These are phyloP conservation scores for Cladorrhinum sp. DNA, from an alignment of 2,329 filamentous ascomycete species.

Conservation along the genomic window DNA sequence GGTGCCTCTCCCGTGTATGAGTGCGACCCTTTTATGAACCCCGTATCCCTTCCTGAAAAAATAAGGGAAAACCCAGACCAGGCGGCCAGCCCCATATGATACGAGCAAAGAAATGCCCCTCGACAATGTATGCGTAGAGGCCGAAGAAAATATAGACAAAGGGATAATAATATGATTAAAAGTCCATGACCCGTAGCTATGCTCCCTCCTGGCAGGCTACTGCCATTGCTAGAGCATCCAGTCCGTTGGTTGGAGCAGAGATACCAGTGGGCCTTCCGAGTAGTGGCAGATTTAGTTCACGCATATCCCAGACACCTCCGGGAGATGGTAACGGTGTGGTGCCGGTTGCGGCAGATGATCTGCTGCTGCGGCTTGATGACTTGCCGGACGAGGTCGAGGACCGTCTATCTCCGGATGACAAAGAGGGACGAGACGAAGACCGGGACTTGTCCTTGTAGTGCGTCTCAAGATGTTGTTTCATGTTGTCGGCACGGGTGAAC, in stretches of 20 bases:
- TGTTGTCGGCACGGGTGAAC: constrained; percentile 80
- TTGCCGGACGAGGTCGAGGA: constrained; percentile 26
- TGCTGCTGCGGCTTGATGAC: constrained; percentile 28
- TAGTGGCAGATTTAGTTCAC: constrained; percentile 43
- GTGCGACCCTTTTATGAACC: constrained; percentile 15
- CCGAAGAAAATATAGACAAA: constrained; percentile 5
- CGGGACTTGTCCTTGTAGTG: constrained; percentile 65
- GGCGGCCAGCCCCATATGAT: background rate
- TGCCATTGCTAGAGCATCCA: constrained; percentile 54
- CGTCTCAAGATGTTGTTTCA: constrained; percentile 80
- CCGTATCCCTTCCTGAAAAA: background rate
- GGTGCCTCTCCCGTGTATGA: constrained; percentile 15
- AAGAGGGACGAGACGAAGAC: constrained; percentile 33
- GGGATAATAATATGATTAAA: background rate
- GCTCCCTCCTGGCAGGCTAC: constrained; percentile 50
- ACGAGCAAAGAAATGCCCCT: background rate
- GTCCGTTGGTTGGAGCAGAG: constrained; percentile 49
- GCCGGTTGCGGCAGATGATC: constrained; percentile 9
- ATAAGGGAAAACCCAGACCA: background rate
- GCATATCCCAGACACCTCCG: constrained; percentile 47
- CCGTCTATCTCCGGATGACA: constrained; percentile 25
- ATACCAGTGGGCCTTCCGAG: constrained; percentile 43
- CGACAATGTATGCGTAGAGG: background rate
- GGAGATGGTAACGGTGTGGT: constrained; percentile 33
- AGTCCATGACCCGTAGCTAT: background rate